Base-by-base conservation (phyloP, 164 flowering plant species). In the Vitis cinerea region DNA sequence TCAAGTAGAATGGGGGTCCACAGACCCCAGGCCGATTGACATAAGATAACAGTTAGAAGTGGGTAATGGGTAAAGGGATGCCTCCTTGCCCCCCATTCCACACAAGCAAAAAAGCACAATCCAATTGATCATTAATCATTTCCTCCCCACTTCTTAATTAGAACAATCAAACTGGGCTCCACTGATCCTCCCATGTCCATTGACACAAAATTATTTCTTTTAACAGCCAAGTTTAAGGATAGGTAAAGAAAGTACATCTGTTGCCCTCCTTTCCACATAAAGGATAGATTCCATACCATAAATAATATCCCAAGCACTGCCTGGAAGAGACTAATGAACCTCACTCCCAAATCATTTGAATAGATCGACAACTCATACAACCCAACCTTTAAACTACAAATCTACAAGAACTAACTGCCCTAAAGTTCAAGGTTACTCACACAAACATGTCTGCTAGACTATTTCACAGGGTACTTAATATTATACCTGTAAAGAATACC, bases 31-130 rank as follows among this genome's bases (percentile, higher is more conserved):
- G 58, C 37, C 56, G 15, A 68, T 50, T 57, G 60, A 16, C 71
- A 31, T 31, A 29, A 59, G 13, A 52, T 59, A 65, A 29, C 59
- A 51, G 31, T 71, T 15, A 59, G 65, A 50, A 37, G 44, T 37
- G 44, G 44, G 5, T 37, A 3, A 3, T 56, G 58, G 50, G 49
- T 31, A 11, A 27, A 63, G 63, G 37, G 49, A 65, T 51, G 47
- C 31, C 72, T 57, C 60, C 65, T 50, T 75, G 79, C 73, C 65
- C 75, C 79, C 79, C 75, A 76, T 70, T 68, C 44, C 10, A 53
- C 37, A 50, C 56, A 58, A 57, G 37, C 75, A 67, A 59, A 15
- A 37, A 71, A 44, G 14, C 72, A 10, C 47, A 52, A 69, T 64
- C 69, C 62, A 65, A 14, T 70, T 59, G 7, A n/a, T 37, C 9